Base-by-base conservation (phyloP, 116 monocot species). In the Posidonia oceanica region DNA sequence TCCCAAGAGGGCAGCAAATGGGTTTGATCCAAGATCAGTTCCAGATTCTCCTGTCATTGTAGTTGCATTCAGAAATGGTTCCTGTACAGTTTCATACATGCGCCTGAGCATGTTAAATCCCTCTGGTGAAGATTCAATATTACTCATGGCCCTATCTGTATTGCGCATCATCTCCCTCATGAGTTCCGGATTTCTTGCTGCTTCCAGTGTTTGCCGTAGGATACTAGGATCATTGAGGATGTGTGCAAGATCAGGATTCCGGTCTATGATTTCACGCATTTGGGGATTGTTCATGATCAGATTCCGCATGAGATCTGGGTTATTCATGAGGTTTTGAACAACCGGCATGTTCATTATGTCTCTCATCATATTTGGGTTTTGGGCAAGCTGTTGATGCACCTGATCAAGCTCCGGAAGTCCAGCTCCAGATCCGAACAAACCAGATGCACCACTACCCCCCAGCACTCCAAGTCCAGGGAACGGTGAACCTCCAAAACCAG, bases 151-250 rank as follows among this genome's bases (percentile, higher is more conserved):
- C 77, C 93, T 82, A 48, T 93, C 93, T 22, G 89, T 93, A 71
- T 93, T 93, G 10, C 93, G 78, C 88, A 88, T 93, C 84, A 93
- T 83, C 72, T 93, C 93, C 68, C 93, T 82, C 93, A 93, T 89
- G 36, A 93, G 80, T 76, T 88, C 93, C 63, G 89, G 89, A 62
- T 93, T 93, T 71, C 93, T 86, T 61, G 82, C 83, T 39, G 79
- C 93, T 81, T 93, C 93, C 42, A 93, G 11, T 54, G 84, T 84
- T 73, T 93, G 93, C 20, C 88, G 71, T 15, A 88, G 72, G 41
- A 80, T 84, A 73, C 75, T 81, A 3, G 93, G 88, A 62, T 93
- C 86, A 77, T 93, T 93, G 69, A 93, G 82, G 14, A 93, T 75
- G 63, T 93, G 93, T 20, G 86, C 86, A 73, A 93, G 77, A 42